Conservation (phyloP, 148 eudicot species). For the Cornus florida region DNA sequence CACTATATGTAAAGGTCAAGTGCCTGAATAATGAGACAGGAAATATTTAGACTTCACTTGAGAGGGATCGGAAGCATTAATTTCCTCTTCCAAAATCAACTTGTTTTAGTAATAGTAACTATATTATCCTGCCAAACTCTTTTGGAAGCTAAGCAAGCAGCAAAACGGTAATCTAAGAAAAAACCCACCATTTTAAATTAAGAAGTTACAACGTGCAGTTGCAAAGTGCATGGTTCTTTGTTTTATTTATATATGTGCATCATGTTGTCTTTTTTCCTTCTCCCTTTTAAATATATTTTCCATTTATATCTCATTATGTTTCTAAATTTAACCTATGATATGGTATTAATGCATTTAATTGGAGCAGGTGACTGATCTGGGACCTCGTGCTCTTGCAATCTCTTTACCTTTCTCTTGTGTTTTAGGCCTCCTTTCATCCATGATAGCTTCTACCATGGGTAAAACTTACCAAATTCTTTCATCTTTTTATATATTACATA, state of each 20-base stretch:
- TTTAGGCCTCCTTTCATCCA: conserved; percentile 51
- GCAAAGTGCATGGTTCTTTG: background rate
- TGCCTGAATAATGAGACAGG: too few species aligned
- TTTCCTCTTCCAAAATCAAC: too few species aligned
- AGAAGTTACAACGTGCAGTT: background rate
- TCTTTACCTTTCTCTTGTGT: conserved; percentile 50
- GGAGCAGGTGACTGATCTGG: conserved; percentile 43
- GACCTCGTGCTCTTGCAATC: conserved; percentile 51
- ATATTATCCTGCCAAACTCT: too few species aligned
- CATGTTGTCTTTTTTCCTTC: background rate
- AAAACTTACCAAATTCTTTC: conserved; percentile 9
- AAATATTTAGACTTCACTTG: too few species aligned
- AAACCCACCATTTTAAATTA: background rate
- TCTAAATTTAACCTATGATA: background rate
- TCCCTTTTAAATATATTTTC: background rate
- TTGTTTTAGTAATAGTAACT: too few species aligned
- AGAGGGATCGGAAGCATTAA: too few species aligned
- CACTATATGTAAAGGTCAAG: too few species aligned
- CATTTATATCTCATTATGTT: background rate
- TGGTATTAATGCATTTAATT: conserved; percentile 5
- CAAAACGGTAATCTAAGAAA: too few species aligned
- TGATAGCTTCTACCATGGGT: conserved; percentile 64
- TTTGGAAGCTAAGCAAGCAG: too few species aligned
- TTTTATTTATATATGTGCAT: background rate
- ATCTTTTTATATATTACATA: background rate